Conservation (phyloP, 2,329 filamentous ascomycete species). For the Fusarium burgessii region DNA sequence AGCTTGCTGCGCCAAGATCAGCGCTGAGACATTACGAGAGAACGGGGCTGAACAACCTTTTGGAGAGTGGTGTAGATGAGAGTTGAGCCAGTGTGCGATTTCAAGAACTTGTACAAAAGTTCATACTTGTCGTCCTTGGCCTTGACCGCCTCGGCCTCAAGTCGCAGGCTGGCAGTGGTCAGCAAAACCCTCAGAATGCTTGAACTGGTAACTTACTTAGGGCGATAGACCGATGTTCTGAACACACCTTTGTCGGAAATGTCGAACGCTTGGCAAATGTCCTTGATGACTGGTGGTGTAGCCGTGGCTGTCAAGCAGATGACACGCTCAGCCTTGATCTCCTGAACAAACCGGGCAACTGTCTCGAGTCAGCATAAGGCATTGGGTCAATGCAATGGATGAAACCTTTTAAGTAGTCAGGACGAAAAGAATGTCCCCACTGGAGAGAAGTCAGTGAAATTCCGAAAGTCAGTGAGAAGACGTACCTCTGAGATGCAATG, state of each 20-base stretch:
- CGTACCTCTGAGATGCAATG: conserved; percentile 64
- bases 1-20: conserved; percentile 53
- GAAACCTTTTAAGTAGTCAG: conserved; percentile 63
- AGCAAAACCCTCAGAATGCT: accelerated
- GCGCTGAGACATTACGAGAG: background rate
- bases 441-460: conserved; percentile 27
- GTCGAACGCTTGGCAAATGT: conserved; percentile 65
- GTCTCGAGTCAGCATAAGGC: background rate
- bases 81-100: conserved; percentile 63
- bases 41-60: conserved; percentile 46
- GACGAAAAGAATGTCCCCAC: conserved; percentile 64
- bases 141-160: conserved; percentile 61
- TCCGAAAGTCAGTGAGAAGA: accelerated
- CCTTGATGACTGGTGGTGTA: conserved; percentile 65
- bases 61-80: conserved; percentile 72
- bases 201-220: conserved; percentile 54
- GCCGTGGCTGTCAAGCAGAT: conserved; percentile 72
- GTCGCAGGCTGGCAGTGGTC: conserved; percentile 55
- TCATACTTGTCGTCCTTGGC: conserved; percentile 60
- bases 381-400: conserved; percentile 15
- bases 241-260: conserved; percentile 63
- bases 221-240: conserved; percentile 68
- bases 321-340: conserved; percentile 68
- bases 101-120: conserved; percentile 61
- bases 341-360: conserved; percentile 66